Evolutionary conservation across 2,329 filamentous ascomycete species (phyloP).

Genomic region (Colletotrichum sp.): DNA sequence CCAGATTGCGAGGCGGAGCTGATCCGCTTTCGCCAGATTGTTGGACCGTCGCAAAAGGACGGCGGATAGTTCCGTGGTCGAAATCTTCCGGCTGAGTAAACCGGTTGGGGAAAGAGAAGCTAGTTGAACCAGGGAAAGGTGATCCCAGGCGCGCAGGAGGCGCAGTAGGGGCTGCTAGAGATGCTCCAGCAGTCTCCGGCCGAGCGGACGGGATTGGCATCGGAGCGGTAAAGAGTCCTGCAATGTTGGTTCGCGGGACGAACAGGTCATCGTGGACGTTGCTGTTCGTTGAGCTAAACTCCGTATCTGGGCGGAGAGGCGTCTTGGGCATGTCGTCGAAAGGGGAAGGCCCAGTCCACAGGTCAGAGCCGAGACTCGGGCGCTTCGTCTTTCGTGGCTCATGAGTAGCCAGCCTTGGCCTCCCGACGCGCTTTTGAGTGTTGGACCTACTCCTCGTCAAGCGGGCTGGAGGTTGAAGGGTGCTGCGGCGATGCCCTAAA

Average conservation of each 20-base stretch:
- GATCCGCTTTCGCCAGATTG: constrained; percentile 42
- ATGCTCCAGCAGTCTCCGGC: background rate
- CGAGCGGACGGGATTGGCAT: constrained; percentile 3
- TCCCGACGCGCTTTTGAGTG: constrained; percentile 55
- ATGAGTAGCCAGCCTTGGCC: constrained; percentile 48
- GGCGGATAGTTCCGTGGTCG: constrained; percentile 48
- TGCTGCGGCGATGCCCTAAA: constrained; percentile 53
- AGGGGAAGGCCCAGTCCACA: constrained; percentile 53
- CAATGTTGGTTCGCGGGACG: constrained; percentile 46
- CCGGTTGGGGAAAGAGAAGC: constrained; percentile 66
- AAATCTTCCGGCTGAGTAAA: constrained; percentile 52
- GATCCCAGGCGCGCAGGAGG: constrained; percentile 61
- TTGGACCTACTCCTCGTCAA: constrained; percentile 55
- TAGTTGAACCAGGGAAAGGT: constrained; percentile 58
- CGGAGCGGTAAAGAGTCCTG: constrained; percentile 38
- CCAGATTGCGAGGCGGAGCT: constrained; percentile 48
- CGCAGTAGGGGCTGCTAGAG: constrained; percentile 31
- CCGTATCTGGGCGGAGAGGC: constrained; percentile 25
- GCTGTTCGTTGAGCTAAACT: constrained; percentile 38
- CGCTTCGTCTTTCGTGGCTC: constrained; percentile 56
- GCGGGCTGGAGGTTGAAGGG: constrained; percentile 58
- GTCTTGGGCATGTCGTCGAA: constrained; percentile 25
- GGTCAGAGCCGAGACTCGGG: constrained; percentile 59
- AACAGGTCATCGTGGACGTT: constrained; percentile 41
- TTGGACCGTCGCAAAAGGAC: constrained; percentile 64